Base-by-base conservation (phyloP, 2,329 filamentous ascomycete species). In the Pleomassaria siparia region DNA sequence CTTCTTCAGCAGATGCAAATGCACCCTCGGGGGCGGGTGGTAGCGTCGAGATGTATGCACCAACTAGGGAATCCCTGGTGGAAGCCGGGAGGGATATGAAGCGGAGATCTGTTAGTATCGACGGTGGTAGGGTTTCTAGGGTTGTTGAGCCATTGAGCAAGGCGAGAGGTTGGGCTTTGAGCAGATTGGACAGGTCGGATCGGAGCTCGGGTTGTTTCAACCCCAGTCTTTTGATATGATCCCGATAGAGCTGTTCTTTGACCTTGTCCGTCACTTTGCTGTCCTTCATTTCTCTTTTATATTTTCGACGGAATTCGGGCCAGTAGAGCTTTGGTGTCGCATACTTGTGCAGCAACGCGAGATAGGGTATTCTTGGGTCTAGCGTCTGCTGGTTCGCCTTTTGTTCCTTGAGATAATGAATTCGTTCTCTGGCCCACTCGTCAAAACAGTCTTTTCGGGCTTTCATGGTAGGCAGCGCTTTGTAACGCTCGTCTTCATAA, bases 241-340 rank as follows among this genome's bases (percentile, higher is more conserved):
- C 89, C 46, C 89, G 80, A 66, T 92, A 95, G 43, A 83, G 76
- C 71, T 87, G 91, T 65, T 95, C 89, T 26, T 87, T 80, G 43
- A 92, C 89, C 67, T 87, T 89, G 62, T 79, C 78, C 16, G 67
- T 56, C 3, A 78, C 56, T 49, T 76, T 74, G 13, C 82, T 76
- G 49, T 92, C 87, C 51, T 86, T 87, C 87, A 99, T 91, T 43
- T 95, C 91, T 55, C 87, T 91, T 56, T 87, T 87, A 72, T 84
- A 94, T 67, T 96, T 99, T 26, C 94, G 80, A 61, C 89, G 90
- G 73, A 99, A 99, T 67, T 99, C 94, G 0, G 89, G 87, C 94
- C 94, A 99, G 76, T 95, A 99, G 1, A 99, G 79, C 72, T 96
- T 97, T 0, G 89, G 87, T 0, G 86, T 94, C 0, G 91, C 92